Evolutionary conservation across 768 basidiomycete genomes (phyloP), one percentile per base, ranked within the genome.

Genomic region (Lactifluus piperatus): DNA sequence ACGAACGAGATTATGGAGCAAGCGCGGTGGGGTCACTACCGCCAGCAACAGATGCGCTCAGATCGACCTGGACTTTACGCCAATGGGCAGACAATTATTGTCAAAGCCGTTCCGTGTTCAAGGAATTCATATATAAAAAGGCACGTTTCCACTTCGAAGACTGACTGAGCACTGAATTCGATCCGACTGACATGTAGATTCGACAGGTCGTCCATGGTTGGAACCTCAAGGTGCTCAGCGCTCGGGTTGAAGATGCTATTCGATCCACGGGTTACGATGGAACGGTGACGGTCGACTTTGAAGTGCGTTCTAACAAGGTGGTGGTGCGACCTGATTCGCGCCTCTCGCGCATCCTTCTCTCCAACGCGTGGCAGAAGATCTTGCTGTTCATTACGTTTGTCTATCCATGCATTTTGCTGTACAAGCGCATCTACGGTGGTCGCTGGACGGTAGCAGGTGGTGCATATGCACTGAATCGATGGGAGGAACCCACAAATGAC

Each of bases 1-100:
- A 18, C 16, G 56, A 44, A 32, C 51, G 20, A 6, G 43, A 20
- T 36, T 18, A 54, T 30, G 16, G 32, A 26, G 56, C 59, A 39
- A 14, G 45, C 46, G 56, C 27, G 1, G 44, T 26, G n/a, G n/a
- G n/a, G n/a, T 47, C 41, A 7, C 54, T 41, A 6, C 44, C 55
- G 24, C 64, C 46, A 5, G 24, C 47, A 2, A 51, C 50, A 6
- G 43, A 58, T 30, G 62, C 64, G 2, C 61, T 65, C 30, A 59
- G 61, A n/a, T 65, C 63, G 48, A 58, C 56, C 58, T 70, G 27
- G 50, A 58, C 57, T 2, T 37, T 54, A 50, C 54, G 54, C 24
- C 37, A 84, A 58, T 92, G 91, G 89, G 88, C 88, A 16, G 87
- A 91, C 64, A 83, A 86, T 54, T 91, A 89, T 66, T 90, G 87